Percentiles rank a stretch among this genome's conserved stretches.
Conservation (phyloP, 1,284 basidiomycete species). For the Microbotryum violaceum region DNA sequence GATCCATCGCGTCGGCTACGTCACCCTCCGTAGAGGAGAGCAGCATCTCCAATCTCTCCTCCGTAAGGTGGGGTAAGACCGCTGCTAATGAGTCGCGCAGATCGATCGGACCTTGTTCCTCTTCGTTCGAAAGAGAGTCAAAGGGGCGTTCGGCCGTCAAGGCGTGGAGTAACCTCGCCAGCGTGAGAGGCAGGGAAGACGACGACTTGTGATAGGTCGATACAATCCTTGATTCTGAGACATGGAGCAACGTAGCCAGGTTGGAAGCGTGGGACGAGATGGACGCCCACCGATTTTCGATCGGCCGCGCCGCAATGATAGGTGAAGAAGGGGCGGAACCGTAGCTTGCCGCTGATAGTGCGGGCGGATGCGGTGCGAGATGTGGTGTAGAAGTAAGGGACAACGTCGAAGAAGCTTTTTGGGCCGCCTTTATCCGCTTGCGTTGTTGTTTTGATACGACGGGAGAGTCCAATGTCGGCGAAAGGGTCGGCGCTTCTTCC, state of each 20-base stretch:
- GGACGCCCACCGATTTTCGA: slow-evolving; percentile 16
- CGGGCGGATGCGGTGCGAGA: too few relatives aligned
- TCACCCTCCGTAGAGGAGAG: slow-evolving; percentile 25
- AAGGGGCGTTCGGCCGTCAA: slow-evolving; percentile 19
- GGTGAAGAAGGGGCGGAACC: background rate
- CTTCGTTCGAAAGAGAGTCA: slow-evolving; percentile 4
- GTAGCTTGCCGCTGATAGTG: too few relatives aligned
- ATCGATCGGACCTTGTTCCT: slow-evolving; percentile 3
- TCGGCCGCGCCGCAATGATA: background rate
- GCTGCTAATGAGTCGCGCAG: slow-evolving; percentile 13
- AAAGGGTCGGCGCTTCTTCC: slow-evolving; percentile 17
- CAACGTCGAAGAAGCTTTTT: slow-evolving; percentile 17
- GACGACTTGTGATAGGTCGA: slow-evolving; percentile 17
- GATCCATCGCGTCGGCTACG: slow-evolving; percentile 25
- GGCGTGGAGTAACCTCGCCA: slow-evolving; percentile 16
- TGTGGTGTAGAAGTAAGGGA: slow-evolving; percentile 14
- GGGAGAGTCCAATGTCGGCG: slow-evolving; percentile 1
- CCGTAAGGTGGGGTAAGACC: background rate
- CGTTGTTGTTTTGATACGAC: slow-evolving; percentile 7
- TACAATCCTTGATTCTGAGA: slow-evolving; percentile 13
- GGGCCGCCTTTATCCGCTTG: slow-evolving; percentile 11
- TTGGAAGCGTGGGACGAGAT: slow-evolving; percentile 18
- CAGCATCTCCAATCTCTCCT: background rate
- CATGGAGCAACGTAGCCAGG: slow-evolving; percentile 19
- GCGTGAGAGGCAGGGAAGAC: slow-evolving; percentile 16